These are phyloP conservation scores for Penicillium sp. DNA, from an alignment of 2,329 filamentous ascomycete species.

Conservation along the genomic window DNA sequence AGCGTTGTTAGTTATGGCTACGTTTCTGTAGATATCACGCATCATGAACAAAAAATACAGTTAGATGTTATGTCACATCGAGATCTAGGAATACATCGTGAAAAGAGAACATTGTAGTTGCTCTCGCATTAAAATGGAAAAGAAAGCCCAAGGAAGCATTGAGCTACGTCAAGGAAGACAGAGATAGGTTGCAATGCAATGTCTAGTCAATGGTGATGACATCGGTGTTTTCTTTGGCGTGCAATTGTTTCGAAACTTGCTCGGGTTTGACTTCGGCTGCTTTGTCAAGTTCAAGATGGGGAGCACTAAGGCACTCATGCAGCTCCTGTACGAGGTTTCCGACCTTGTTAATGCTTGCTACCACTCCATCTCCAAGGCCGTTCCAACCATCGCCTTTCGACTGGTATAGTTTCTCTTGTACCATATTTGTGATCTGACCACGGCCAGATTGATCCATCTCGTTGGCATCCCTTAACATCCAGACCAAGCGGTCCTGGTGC, in stretches of 20 bases:
- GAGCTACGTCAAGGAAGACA: background rate
- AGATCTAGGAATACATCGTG: constrained; percentile 24
- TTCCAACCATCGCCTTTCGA: constrained; percentile 42
- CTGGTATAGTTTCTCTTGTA: constrained; percentile 37
- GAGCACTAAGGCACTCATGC: constrained; percentile 30
- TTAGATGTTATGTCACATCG: constrained; percentile 13
- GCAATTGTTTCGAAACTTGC: constrained; percentile 1
- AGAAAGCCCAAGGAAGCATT: background rate
- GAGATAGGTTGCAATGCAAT: background rate
- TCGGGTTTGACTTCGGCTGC: constrained; percentile 7
- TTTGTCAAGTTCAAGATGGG: constrained; percentile 14
- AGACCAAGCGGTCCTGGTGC: constrained; percentile 32
- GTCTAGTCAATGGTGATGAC: constrained; percentile 41
- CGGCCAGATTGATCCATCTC: constrained; percentile 15
- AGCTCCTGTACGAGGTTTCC: constrained; percentile 35
- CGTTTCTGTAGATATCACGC: background rate
- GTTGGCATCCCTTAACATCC: constrained; percentile 37
- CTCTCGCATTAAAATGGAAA: constrained; percentile 3
- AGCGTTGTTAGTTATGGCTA: constrained; percentile 49
- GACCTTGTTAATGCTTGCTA: constrained; percentile 35
- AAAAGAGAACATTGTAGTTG: constrained; percentile 10
- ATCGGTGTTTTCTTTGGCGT: constrained; percentile 23
- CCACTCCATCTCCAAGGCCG: constrained; percentile 40
- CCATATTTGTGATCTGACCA: constrained; percentile 21
- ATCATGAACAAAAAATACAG: constrained; percentile 6